These are phyloP conservation scores for Plectranthus barbatus DNA, from an alignment of 257 asterid genomes.

Conservation along the genomic window DNA sequence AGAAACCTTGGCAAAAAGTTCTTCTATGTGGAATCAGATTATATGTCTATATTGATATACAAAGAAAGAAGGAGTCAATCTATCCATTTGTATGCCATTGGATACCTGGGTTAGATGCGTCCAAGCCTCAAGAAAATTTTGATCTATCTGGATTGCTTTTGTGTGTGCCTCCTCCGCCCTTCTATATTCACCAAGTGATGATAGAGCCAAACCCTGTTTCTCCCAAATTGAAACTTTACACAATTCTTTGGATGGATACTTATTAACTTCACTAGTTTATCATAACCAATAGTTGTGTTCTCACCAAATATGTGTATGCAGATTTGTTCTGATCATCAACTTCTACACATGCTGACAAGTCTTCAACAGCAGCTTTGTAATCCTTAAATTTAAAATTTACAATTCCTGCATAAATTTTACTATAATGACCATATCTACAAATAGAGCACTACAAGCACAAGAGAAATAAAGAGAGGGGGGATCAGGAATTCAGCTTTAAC, in stretches of 20 bases:
- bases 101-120: slow-evolving; percentile 94
- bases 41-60: background rate
- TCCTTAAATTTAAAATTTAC: slow-evolving; percentile 94
- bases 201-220: slow-evolving; percentile 84
- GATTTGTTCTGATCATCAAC: slow-evolving; percentile 83
- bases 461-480: background rate
- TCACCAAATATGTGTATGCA: slow-evolving; percentile 90
- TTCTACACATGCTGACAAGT: slow-evolving; percentile 76
- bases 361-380: slow-evolving; percentile 80
- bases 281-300: slow-evolving; percentile 20
- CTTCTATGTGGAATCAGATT: background rate
- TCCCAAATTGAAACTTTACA: slow-evolving; percentile 11
- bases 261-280: slow-evolving; percentile 11
- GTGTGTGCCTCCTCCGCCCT: slow-evolving; percentile 90
- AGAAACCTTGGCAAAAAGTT: slow-evolving; percentile 1
- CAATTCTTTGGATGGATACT: slow-evolving; percentile 3
- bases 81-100: background rate
- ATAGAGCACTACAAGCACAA: slow-evolving; percentile 12
- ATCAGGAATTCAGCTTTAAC: slow-evolving; percentile 8
- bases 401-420: slow-evolving; percentile 61
- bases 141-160: slow-evolving; percentile 85
- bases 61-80: background rate
- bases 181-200: slow-evolving; percentile 73
- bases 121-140: slow-evolving; percentile 87
- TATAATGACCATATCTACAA: slow-evolving; percentile 11